These are phyloP conservation scores for Mentha longifolia DNA, from an alignment of 257 asterid genomes.

Conservation along the genomic window DNA sequence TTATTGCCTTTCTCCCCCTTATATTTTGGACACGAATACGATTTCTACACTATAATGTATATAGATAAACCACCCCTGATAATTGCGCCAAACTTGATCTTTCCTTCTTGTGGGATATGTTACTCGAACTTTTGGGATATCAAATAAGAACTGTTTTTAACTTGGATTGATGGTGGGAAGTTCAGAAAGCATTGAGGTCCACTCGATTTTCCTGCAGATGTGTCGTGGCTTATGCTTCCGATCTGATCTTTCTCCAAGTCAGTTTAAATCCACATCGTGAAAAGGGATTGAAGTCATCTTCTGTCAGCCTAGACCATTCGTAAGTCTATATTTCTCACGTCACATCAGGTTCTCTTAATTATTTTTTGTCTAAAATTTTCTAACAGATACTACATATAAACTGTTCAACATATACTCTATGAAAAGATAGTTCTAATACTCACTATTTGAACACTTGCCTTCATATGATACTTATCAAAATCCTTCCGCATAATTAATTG, in stretches of 20 bases:
- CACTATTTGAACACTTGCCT: constrained; percentile 13
- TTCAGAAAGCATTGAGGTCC: constrained; percentile 19
- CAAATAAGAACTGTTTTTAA: too few species aligned
- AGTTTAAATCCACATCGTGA: constrained; percentile 88
- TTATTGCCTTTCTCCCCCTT: not conserved
- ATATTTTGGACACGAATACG: not conserved
- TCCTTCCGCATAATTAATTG: constrained; percentile 13
- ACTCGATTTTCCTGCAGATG: constrained; percentile 59
- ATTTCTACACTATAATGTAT: not conserved
- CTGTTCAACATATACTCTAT: too few species aligned
- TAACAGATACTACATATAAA: not conserved
- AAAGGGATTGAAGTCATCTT: constrained; percentile 62
- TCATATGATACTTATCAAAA: not conserved
- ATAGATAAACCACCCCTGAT: not conserved
- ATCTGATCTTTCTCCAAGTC: constrained; percentile 71
- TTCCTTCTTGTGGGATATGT: constrained; percentile 5
- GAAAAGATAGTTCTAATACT: too few species aligned
- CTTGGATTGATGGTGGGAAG: not conserved
- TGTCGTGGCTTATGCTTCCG: constrained; percentile 90
- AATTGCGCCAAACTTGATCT: not conserved
- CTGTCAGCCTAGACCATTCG: constrained; percentile 92
- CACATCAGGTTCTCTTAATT: constrained; percentile 19
- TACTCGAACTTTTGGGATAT: constrained; percentile 16
- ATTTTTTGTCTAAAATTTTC: not conserved
- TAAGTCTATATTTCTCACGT: constrained; percentile 45